These are phyloP conservation scores for Podaxis sp. DNA, from an alignment of 768 basidiomycete species.

Conservation along the genomic window DNA sequence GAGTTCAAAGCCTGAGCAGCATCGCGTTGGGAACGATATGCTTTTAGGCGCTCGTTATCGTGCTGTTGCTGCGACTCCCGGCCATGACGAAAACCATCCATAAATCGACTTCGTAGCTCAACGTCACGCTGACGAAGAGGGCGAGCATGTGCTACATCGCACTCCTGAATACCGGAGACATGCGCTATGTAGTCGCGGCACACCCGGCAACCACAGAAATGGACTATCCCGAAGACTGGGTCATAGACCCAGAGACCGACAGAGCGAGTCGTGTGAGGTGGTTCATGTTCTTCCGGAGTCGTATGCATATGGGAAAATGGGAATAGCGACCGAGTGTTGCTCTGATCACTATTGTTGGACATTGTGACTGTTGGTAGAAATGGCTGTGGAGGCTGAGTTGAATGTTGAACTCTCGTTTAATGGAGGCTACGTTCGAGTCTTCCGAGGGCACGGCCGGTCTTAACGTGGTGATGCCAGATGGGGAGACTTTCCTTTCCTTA, in stretches of 20 bases:
- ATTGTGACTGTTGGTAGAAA: background rate
- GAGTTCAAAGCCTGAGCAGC: slow-evolving; percentile 13
- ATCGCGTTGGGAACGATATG: slow-evolving; percentile 19
- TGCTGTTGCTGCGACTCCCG: slow-evolving; percentile 13
- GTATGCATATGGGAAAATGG: background rate
- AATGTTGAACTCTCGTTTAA: background rate
- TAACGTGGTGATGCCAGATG: background rate
- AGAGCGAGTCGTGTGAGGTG: background rate
- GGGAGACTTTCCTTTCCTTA: background rate
- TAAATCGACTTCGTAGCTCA: slow-evolving; percentile 1
- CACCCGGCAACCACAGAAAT: slow-evolving; percentile 10
- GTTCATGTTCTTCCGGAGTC: background rate
- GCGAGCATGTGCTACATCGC: slow-evolving; percentile 8
- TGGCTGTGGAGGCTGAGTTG: background rate
- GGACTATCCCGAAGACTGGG: slow-evolving; percentile 16
- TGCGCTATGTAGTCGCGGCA: slow-evolving; percentile 17
- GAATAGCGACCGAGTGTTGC: background rate
- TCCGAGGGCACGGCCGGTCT: background rate
- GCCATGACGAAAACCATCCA: slow-evolving; percentile 17
- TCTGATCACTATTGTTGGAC: background rate
- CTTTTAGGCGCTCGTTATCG: slow-evolving; percentile 13
- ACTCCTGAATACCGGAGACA: slow-evolving; percentile 1
- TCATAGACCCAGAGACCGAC: slow-evolving; percentile 12
- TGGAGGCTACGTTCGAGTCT: background rate
- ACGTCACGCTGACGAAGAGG: slow-evolving; percentile 14